phyloP scores from a whole-genome alignment of 345 rosid genomes.

The Cochlearia excelsa region DNA sequence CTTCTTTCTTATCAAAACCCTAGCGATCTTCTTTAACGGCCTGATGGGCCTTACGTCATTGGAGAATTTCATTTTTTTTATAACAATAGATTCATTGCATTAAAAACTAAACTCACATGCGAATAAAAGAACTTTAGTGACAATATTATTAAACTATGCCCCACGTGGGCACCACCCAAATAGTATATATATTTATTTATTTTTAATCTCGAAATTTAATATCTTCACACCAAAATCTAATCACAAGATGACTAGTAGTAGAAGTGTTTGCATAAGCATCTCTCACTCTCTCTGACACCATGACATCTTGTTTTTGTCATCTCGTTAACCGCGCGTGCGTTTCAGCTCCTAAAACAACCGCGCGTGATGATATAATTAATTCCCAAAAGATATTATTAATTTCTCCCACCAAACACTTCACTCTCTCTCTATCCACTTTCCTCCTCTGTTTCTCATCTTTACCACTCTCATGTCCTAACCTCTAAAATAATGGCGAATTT shows the following conservation, averaged over 20 bases:
- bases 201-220: slow-evolving; percentile 8
- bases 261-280: slow-evolving; percentile 33
- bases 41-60: no score
- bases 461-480: slow-evolving; percentile 33
- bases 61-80: no score
- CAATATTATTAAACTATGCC: not conserved
- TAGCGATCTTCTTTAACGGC: no score
- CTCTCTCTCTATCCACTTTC: no score
- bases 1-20: no score
- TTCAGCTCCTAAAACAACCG: not conserved
- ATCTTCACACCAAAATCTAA: slow-evolving; percentile 32
- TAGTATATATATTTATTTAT: slow-evolving; percentile 4
- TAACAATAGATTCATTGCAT: no score
- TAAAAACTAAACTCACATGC: no score
- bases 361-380: no score
- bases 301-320: slow-evolving; percentile 28
- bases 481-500: slow-evolving; percentile 36
- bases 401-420: slow-evolving; percentile 23
- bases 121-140: no score
- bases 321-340: slow-evolving; percentile 12
- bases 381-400: slow-evolving; percentile 4
- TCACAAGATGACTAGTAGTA: slow-evolving; percentile 19
- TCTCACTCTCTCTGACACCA: slow-evolving; percentile 21
- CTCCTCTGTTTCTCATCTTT: slow-evolving; percentile 21
- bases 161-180: slow-evolving; percentile 29